Percentiles rank a stretch among this genome's conserved stretches.
phyloP scores from a whole-genome alignment of 1,139 yeast species.

The Wickerhamomyces sp. region DNA sequence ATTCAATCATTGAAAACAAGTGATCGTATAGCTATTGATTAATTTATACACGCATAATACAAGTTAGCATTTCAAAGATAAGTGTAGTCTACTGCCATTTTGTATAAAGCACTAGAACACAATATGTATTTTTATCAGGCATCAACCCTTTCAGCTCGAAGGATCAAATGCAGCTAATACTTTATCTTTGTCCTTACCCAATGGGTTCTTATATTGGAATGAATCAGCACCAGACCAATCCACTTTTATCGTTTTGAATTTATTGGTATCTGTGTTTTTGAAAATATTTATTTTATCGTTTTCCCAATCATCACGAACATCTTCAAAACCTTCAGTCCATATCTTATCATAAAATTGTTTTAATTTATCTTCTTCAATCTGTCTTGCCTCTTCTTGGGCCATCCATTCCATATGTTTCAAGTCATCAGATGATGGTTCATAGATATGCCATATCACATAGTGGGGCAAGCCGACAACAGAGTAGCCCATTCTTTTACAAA shows the following conservation, averaged over 20 bases:
- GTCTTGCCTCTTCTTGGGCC: constrained; percentile 85
- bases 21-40: too few relatives aligned
- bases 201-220: constrained; percentile 28
- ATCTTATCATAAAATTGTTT: constrained; percentile 68
- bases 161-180: constrained; percentile 29
- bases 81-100: too few relatives aligned
- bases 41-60: too few relatives aligned
- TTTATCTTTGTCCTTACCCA: constrained; percentile 24
- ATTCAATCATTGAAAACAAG: background rate
- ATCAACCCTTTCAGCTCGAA: constrained; percentile 4
- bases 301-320: constrained; percentile 65
- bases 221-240: constrained; percentile 67
- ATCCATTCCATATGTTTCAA: constrained; percentile 94
- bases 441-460: constrained; percentile 89
- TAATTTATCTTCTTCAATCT: constrained; percentile 59
- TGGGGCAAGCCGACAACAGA: constrained; percentile 83
- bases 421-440: constrained; percentile 85
- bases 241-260: constrained; percentile 43
- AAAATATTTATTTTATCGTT: constrained; percentile 61
- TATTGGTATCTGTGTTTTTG: constrained; percentile 63
- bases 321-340: constrained; percentile 75
- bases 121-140: background rate
- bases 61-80: background rate
- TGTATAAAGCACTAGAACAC: background rate
- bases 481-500: constrained; percentile 77